Evolutionary conservation across 2,329 filamentous ascomycete species (phyloP).

Genomic region (Rutstroemia sydowiana): DNA sequence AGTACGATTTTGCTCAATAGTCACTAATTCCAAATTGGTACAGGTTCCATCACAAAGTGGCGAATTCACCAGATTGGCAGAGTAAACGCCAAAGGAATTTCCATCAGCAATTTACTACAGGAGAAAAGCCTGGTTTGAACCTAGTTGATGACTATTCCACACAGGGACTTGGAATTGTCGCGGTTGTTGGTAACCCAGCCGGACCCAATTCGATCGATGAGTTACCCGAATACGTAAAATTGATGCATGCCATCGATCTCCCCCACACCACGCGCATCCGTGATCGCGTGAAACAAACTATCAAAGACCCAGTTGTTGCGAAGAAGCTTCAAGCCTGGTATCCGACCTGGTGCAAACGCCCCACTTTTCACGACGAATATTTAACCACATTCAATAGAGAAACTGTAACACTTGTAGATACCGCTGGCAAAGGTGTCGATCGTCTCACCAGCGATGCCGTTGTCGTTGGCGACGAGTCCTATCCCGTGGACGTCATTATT

Average conservation of each 20-base stretch:
- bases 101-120: neutral
- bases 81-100: slow-evolving; percentile 39
- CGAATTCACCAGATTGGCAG: slow-evolving; percentile 40
- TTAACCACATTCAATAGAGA: slow-evolving; percentile 49
- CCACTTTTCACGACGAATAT: slow-evolving; percentile 54
- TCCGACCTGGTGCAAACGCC: slow-evolving; percentile 55
- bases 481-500: slow-evolving; percentile 41
- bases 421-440: slow-evolving; percentile 44
- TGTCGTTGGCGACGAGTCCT: slow-evolving; percentile 40
- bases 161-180: neutral
- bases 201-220: neutral
- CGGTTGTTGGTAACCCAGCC: neutral
- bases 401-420: slow-evolving; percentile 55
- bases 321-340: slow-evolving; percentile 52
- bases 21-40: neutral
- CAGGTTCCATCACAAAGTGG: neutral
- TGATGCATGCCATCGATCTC: neutral
- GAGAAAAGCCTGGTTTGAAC: slow-evolving; percentile 14
- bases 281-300: slow-evolving; percentile 31
- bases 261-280: neutral
- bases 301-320: slow-evolving; percentile 45
- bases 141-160: slow-evolving; percentile 42
- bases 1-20: neutral
- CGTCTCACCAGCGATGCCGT: slow-evolving; percentile 40
- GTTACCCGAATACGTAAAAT: neutral